Base-by-base conservation (phyloP, 2,329 filamentous ascomycete species). In the Arthrobotrys sinensis region DNA sequence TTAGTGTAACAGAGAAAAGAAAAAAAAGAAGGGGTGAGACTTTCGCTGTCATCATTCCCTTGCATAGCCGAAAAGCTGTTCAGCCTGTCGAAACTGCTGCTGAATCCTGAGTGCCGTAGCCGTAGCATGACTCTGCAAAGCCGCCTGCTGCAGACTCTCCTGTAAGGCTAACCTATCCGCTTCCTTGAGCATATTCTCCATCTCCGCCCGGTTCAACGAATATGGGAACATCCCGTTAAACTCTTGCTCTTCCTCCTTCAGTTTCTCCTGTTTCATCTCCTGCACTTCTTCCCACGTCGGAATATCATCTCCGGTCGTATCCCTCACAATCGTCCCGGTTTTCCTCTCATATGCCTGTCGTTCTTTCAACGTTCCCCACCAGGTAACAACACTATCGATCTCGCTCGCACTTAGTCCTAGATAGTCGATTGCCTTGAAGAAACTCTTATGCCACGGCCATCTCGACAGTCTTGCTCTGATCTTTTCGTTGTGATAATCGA, bases 361-460 rank as follows among this genome's bases (percentile, higher is more conserved):
- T 65, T 81, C 80, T 36, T 76, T 79, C 40, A 77, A 63, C 4
- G 77, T 80, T 14, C 80, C 80, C 69, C 80, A 81, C 80, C 80
- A 81, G 43, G 76, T 81, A 28, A 77, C 80, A 16, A 81, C 79
- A 21, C 76, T 72, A 57, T 81, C 80, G 19, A 81, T 80, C 62
- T 81, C 80, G 57, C 77, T 68, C 24, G 75, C 77, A 46, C 77
- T 80, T 24, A 81, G 63, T 28, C 69, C 79, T 3, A 80, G 70
- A 68, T 81, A 80, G 65, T 81, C 79, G 21, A 81, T 79, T 16
- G 80, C 80, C 36, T 76, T 80, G 65, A 81, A 81, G 48, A 81
- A 80, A 24, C 70, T 76, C 21, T 66, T 70, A 50, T 81, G 80
- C 53, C 70, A 79, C 14, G 77, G 70, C 75, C 80, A 81, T 24